phyloP scores from a whole-genome alignment of 768 basidiomycete species.

The Boletus eberwhitei region DNA sequence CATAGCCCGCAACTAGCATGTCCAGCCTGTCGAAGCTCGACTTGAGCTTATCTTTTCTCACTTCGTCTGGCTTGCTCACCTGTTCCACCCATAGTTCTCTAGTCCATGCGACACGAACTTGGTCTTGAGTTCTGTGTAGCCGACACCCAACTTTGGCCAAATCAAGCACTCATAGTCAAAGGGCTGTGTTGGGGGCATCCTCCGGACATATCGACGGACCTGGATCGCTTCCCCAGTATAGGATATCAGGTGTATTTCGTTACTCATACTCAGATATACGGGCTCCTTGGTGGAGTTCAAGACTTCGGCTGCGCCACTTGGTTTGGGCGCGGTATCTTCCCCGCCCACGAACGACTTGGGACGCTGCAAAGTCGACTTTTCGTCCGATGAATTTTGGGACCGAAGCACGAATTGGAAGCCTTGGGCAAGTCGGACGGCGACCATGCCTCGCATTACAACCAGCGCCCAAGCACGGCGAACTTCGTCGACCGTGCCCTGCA shows the following conservation, averaged over 20 bases:
- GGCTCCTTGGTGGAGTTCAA: conserved; percentile 60
- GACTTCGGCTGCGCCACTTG: conserved; percentile 63
- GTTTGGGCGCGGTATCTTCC: conserved; percentile 50
- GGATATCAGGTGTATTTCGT: conserved; percentile 90
- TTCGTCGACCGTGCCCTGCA: conserved; percentile 50
- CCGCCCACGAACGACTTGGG: conserved; percentile 58
- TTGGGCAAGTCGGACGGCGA: conserved; percentile 85
- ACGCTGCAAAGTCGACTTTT: conserved; percentile 40
- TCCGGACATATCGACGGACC: conserved; percentile 80
- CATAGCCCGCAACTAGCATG: conserved; percentile 82
- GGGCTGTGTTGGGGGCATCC: conserved; percentile 58
- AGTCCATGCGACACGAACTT: conserved; percentile 75
- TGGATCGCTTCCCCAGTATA: conserved; percentile 91
- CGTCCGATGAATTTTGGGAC: conserved; percentile 34
- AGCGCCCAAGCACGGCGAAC: conserved; percentile 69
- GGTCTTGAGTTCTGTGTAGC: conserved; percentile 77
- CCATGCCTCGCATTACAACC: conserved; percentile 89
- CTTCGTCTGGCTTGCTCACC: conserved; percentile 41
- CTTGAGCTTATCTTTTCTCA: not conserved
- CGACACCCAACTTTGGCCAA: conserved; percentile 88
- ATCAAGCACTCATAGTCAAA: conserved; percentile 86
- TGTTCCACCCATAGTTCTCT: conserved; percentile 85
- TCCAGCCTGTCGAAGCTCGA: conserved; percentile 54
- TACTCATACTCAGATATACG: conserved; percentile 90
- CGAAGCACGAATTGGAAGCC: conserved; percentile 91